These are phyloP conservation scores for Blastobotrys capitulatus DNA, from an alignment of 1,139 yeast species.

Conservation along the genomic window DNA sequence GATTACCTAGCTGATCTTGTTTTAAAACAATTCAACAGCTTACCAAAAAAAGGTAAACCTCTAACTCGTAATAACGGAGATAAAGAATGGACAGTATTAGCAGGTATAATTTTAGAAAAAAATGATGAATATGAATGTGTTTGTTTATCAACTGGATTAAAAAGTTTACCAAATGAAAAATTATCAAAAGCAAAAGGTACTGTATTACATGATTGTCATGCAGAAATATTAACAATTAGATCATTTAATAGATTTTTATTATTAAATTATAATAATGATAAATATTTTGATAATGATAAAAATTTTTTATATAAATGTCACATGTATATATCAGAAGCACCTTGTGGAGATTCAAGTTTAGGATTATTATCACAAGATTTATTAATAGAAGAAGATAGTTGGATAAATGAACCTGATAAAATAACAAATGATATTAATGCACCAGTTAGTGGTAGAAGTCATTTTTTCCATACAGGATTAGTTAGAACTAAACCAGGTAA, in stretches of 20 bases:
- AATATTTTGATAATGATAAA: background rate
- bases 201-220: slow-evolving; percentile 81
- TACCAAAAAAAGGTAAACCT: slow-evolving; percentile 53
- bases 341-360: slow-evolving; percentile 92
- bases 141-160: slow-evolving; percentile 75
- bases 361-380: slow-evolving; percentile 26
- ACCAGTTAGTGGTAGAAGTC: slow-evolving; percentile 59
- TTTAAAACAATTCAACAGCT: slow-evolving; percentile 28
- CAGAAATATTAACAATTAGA: slow-evolving; percentile 71
- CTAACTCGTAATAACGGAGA: slow-evolving; percentile 52
- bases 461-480: slow-evolving; percentile 51
- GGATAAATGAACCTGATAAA: slow-evolving; percentile 20
- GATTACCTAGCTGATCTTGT: slow-evolving; percentile 34
- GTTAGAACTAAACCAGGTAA: slow-evolving; percentile 93
- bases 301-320: slow-evolving; percentile 4
- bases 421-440: slow-evolving; percentile 28
- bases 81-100: slow-evolving; percentile 78
- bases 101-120: slow-evolving; percentile 55
- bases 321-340: slow-evolving; percentile 70
- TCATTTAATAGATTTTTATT: slow-evolving; percentile 50
- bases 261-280: slow-evolving; percentile 32
- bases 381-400: slow-evolving; percentile 17
- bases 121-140: slow-evolving; percentile 31
- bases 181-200: slow-evolving; percentile 42
- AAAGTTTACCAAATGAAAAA: slow-evolving; percentile 55